Base-by-base conservation (phyloP, 139 green algal species). In the Bryopsis sp. region DNA sequence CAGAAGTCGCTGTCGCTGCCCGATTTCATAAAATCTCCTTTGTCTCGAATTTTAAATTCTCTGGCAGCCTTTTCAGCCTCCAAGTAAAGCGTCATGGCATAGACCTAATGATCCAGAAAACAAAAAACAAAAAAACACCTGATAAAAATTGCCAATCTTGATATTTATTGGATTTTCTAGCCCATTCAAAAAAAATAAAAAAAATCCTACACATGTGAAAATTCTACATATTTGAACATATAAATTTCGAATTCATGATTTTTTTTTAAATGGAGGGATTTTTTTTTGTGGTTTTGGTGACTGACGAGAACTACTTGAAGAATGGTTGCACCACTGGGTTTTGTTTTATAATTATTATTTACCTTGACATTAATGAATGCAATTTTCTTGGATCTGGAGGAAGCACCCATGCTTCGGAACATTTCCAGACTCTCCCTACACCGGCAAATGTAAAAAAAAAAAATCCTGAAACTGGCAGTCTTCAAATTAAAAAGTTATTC, bases 31-130 rank as follows among this genome's bases (percentile, higher is more conserved):
- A 67, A 67, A 47, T 47, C 59, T 33, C 59, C 59, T 29, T 31
- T 26, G 31, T 47, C 34, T 28, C 59, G 32, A 24, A 67, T 39
- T 47, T 47, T 67, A 5, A 67, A 24, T 47, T 67, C 59, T 29
- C 19, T 39, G 15, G 59, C 59, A 33, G 59, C 59, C 19, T 47
- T 67, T 47, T 26, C n/a, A 47, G 59, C 24, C 59, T 67, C 59
- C 6, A 67, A n/a, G 32, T 67, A 67, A 29, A 67, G 31, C 5
- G 59, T 29, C 24, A 67, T 47, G 15, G 59, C 59, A 47, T 67
- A 67, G 7, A 67, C 59, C 59, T 67, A n/a, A n/a, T n/a, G 43
- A 54, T 54, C 43, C 11, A 54, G 15, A 54, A 11, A 11, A 54
- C 15, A 54, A 54, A 54, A 19, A 54, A 54, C 11, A 26, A 19